Evolutionary conservation across 1,139 yeast genomes (phyloP), one percentile per base, ranked within the genome.

Genomic region (Yamadazyma kanchanaburiensis): DNA sequence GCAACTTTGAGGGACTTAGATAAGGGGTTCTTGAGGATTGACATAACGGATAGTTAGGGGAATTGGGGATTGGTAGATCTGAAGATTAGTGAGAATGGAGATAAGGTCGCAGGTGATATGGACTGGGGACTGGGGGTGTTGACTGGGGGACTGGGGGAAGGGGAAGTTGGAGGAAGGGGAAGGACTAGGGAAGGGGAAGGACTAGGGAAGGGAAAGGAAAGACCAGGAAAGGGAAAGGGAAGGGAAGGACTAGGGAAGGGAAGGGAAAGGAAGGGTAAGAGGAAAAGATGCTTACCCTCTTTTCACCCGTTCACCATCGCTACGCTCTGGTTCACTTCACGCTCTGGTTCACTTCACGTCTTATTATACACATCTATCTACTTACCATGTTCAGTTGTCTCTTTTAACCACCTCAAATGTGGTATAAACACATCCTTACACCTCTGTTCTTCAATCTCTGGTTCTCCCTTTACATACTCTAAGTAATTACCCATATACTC

Each of bases 1-100:
- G 95, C 96, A 5, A 87, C 74, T 43, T 77, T 80, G 37, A 69
- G 50, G 13, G 59, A 51, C 31, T 59, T 49, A n/a, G 48, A 13
- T 24, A 57, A 48, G 24, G 63, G 63, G 5, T 48, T 40, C 39
- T 64, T 65, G 31, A 64, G 54, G 10, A 62, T 61, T 4, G 53
- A 43, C 43, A 39, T 41, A 5, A 11, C 14, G 10, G 22, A 15
- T 18, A 18, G 20, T 18, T 18, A 18, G 20, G 7, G 20, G n/a
- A n/a, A n/a, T n/a, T n/a, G n/a, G n/a, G n/a, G n/a, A n/a, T n/a
- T n/a, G n/a, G n/a, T 18, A 18, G 10, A 18, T 18, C 7, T 18
- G 20, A 10, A 10, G 9, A 10, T 10, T 7, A 18, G 20, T 10
- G 20, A 18, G 20, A 10, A 8, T 7, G 7, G 20, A 18, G 20